These are phyloP conservation scores for Litchi chinensis DNA, from an alignment of 345 rosid genomes.

Conservation along the genomic window DNA sequence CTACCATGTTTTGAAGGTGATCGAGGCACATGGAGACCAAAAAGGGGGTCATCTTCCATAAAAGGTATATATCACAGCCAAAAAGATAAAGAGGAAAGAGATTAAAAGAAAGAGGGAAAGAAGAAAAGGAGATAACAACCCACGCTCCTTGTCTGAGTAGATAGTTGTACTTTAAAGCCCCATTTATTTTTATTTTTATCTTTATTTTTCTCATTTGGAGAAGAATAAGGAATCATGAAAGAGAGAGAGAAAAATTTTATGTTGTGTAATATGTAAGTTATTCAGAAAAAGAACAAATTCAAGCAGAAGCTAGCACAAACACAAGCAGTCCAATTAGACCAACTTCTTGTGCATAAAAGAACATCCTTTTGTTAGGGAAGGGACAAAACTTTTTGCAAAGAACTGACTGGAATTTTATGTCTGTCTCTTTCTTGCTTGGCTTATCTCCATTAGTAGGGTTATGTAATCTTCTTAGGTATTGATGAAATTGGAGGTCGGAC, in stretches of 20 bases:
- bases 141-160: constrained; percentile 52
- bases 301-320: constrained; percentile 11
- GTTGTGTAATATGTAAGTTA: constrained; percentile 4
- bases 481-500: not conserved
- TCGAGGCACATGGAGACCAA: constrained; percentile 48
- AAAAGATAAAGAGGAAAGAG: constrained; percentile 37
- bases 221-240: constrained; percentile 7
- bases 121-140: constrained; percentile 33
- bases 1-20: constrained; percentile 34
- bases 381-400: constrained; percentile 30
- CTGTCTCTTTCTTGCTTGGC: constrained; percentile 39
- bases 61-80: constrained; percentile 30
- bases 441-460: constrained; percentile 21
- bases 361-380: constrained; percentile 21
- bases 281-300: constrained; percentile 5
- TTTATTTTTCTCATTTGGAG: constrained; percentile 9
- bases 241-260: not conserved
- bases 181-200: not conserved
- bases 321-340: constrained; percentile 2
- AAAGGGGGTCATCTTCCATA: too few species aligned
- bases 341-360: constrained; percentile 19
- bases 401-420: constrained; percentile 31
- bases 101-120: constrained; percentile 22
- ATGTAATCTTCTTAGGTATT: not conserved
- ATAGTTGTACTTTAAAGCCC: constrained; percentile 24